Evolutionary conservation across 352 stramenopile species (phyloP), one percentile per base, ranked within the genome.

Genomic region (Thraustochytrium aureum): DNA sequence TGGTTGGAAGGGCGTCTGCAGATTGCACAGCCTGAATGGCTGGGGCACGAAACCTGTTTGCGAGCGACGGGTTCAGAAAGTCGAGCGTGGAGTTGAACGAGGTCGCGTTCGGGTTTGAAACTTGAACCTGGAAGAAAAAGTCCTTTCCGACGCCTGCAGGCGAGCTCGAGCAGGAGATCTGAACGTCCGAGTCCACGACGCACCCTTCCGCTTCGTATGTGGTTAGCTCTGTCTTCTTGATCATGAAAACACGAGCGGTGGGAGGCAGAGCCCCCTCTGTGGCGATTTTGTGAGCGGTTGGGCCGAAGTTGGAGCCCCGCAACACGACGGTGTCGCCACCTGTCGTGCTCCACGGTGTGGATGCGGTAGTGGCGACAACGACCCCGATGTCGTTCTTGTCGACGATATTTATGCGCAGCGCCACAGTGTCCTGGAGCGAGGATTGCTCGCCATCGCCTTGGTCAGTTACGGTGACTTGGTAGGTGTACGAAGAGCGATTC

Each of bases 31-130:
- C 32, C 22, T 41, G 52, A 3, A 79, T 79, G 52, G 47, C 50
- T 17, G 69, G 69, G 17, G 37, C 33, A 22, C 67, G n/a, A 74
- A 79, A 79, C 26, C 59, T 41, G 26, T 75, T 75, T 1, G 45
- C 69, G 1, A 79, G 42, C 1, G 20, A 38, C 17, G 38, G 47
- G 30, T 64, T 47, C 4, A 56, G 47, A 79, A 79, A 67, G 26
- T 64, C 50, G 10, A 73, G 32, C 37, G 50, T 17, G 14, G 69
- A 79, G 37, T 30, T n/a, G 0, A 67, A 38, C 17, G 26, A 17
- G 17, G 17, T 26, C 47, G 17, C 6, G 14, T 47, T 7, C 1
- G 0, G 26, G 50, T 38, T 7, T 30, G 59, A 33, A 67, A 73
- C 0, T 1, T 33, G 12, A 56, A 79, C 39, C 22, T 73, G 26